phyloP scores from a whole-genome alignment of 495 filamentous ascomycete genomes.

The Xanthoparmelia taractica region DNA sequence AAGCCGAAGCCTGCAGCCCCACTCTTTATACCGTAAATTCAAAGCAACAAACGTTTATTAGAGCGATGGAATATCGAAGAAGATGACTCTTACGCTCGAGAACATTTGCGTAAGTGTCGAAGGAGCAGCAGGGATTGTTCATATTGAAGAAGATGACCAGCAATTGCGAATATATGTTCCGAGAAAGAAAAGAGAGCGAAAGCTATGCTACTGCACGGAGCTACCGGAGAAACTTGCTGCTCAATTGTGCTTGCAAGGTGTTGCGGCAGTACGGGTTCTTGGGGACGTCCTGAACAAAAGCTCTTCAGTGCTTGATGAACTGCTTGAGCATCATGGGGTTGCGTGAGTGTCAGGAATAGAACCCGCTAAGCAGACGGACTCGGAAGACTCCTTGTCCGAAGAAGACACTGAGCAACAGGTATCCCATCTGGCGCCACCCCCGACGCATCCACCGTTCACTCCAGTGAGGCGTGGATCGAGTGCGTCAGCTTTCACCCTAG shows the following conservation, averaged over 20 bases:
- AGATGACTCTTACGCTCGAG: slow-evolving; percentile 29
- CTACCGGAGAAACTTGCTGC: slow-evolving; percentile 30
- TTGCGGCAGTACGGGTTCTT: too few relatives aligned
- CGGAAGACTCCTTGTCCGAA: too few relatives aligned
- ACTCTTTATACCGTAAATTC: not conserved
- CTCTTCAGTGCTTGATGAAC: too few relatives aligned
- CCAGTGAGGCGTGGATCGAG: too few relatives aligned
- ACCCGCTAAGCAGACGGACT: too few relatives aligned
- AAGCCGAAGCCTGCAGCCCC: not conserved
- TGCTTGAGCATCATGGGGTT: too few relatives aligned
- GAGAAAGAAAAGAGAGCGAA: slow-evolving; percentile 27
- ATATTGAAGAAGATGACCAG: slow-evolving; percentile 28
- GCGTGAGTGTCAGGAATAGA: too few relatives aligned
- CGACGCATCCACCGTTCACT: too few relatives aligned
- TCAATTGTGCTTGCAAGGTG: slow-evolving; percentile 28
- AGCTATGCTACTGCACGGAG: slow-evolving; percentile 30
- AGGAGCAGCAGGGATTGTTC: slow-evolving; percentile 24
- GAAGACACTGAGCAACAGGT: too few relatives aligned
- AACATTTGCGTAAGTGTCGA: slow-evolving; percentile 20
- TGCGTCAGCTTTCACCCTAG: too few relatives aligned
- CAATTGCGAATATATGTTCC: slow-evolving; percentile 36
- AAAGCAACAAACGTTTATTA: not conserved
- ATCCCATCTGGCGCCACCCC: too few relatives aligned
- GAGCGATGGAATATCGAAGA: slow-evolving; percentile 23
- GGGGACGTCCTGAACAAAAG: too few relatives aligned